These are phyloP conservation scores for Diutina mesorugosa DNA, from an alignment of 1,139 yeast genomes.

Conservation along the genomic window DNA sequence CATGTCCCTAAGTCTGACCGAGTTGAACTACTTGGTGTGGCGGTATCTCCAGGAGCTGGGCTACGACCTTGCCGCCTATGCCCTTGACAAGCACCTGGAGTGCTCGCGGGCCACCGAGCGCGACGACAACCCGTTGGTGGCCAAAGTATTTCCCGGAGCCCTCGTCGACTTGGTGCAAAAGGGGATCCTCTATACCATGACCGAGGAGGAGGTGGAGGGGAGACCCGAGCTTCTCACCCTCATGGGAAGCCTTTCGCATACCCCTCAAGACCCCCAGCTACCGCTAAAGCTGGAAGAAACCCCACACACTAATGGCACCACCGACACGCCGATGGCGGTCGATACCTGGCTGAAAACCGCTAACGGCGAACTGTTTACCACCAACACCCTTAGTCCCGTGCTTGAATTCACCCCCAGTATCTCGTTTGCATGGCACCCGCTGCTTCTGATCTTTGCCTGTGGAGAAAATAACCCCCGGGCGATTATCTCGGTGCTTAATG, in stretches of 20 bases:
- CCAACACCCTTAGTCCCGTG: conserved; percentile 12
- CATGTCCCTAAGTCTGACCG: conserved; percentile 78
- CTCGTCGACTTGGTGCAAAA: conserved; percentile 73
- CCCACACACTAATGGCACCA: neutral
- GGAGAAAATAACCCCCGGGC: conserved; percentile 24
- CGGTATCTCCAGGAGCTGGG: conserved; percentile 88
- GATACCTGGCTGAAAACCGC: neutral
- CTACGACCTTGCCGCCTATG: conserved; percentile 64
- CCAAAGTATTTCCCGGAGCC: conserved; percentile 49
- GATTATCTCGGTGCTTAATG: conserved; percentile 20
- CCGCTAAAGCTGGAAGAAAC: neutral
- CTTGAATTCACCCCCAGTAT: conserved; percentile 17
- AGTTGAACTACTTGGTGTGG: conserved; percentile 87
- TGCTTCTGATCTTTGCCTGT: conserved; percentile 23
- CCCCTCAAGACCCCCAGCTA: neutral
- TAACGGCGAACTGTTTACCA: conserved; percentile 9
- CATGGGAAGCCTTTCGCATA: neutral
- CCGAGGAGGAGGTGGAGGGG: conserved; percentile 15
- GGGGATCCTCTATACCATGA: conserved; percentile 56
- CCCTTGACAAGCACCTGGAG: conserved; percentile 64
- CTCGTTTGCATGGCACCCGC: conserved; percentile 28
- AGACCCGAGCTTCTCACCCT: neutral
- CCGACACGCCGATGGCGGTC: neutral
- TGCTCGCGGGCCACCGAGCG: conserved; percentile 43
- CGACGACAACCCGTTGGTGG: conserved; percentile 31